Conservation (phyloP, 345 rosid species). For the Eucalyptus decipiens region DNA sequence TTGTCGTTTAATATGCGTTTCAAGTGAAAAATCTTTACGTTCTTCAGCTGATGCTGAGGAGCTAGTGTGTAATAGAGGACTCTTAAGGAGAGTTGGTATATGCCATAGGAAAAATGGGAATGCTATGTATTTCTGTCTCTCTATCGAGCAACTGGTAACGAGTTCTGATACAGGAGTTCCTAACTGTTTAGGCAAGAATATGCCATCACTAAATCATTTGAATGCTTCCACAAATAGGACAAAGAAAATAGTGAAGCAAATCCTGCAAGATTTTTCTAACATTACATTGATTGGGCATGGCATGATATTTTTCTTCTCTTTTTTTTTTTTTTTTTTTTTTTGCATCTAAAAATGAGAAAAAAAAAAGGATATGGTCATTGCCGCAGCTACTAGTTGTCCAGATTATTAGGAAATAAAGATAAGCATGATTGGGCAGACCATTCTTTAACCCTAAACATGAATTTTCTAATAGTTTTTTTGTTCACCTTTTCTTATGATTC, state of each 20-base stretch:
- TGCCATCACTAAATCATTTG: not conserved
- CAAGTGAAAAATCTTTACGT: conserved; percentile 36
- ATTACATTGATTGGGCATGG: not conserved
- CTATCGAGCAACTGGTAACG: conserved; percentile 27
- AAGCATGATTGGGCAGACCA: not conserved
- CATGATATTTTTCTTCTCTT: not conserved
- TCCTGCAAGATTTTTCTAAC: not conserved
- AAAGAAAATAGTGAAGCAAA: not conserved
- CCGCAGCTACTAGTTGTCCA: not conserved
- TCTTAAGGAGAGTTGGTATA: conserved; percentile 55
- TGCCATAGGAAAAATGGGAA: conserved; percentile 66
- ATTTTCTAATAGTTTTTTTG: not conserved
- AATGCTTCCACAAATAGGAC: not conserved
- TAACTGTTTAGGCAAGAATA: not conserved
- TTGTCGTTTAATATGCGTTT: not conserved
- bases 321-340: not conserved
- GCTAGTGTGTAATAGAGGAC: conserved; percentile 54
- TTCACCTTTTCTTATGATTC: not conserved
- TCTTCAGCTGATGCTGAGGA: conserved; percentile 54
- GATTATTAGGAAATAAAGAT: not conserved
- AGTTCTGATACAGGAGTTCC: conserved; percentile 15
- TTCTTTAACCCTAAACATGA: not conserved
- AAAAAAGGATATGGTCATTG: not conserved
- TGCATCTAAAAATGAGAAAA: not conserved
- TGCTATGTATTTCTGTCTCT: conserved; percentile 47